Evolutionary conservation across 2,329 filamentous ascomycete genomes (phyloP), one percentile per base, ranked within the genome.

Genomic region (Rhinocladiella mackenziei): DNA sequence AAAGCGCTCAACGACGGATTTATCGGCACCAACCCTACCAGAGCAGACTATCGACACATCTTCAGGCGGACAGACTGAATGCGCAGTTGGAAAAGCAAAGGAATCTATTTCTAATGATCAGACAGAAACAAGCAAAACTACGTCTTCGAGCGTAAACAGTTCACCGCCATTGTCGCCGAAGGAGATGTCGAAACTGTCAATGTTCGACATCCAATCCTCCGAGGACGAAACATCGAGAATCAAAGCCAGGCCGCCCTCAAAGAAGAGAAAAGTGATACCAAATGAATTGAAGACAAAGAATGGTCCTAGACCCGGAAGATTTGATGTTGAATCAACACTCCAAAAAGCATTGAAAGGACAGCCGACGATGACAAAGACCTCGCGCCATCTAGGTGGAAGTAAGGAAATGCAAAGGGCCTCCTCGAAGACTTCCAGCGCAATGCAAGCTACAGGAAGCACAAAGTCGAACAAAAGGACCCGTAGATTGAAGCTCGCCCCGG

Each of bases 181-280:
- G n/a, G 25, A 45, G 32, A 31, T 14, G 8, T 37, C 40, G 1
- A 28, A 23, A 7, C 4, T 20, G 13, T 32, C 48, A 4, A 32
- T 53, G 31, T 61, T 57, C 39, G 58, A 61, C 22, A 43, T 59
- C 13, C 44, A 51, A 2, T 54, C 53, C 20, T 57, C 54, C 15
- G 56, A 57, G 25, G 53, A 58, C 6, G 55, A 57, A 13, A 22
- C 40, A 3, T 33, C 19, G 6, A 37, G 13, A 8, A 28, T 29
- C 33, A 43, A 25, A 35, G 11, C 25, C 14, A 26, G 33, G 26
- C 25, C 29, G 14, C 45, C 40, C 7, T 30, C 36, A 22, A 55
- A 56, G 39, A 51, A 45, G 38, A 44, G 50, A 30, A 55, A 45
- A 25, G 31, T 51, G n/a, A 31, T 31, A 8, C 43, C 40, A n/a